Evolutionary conservation across 257 asterid genomes (phyloP).

Genomic region (Nicotiana benthamiana): DNA sequence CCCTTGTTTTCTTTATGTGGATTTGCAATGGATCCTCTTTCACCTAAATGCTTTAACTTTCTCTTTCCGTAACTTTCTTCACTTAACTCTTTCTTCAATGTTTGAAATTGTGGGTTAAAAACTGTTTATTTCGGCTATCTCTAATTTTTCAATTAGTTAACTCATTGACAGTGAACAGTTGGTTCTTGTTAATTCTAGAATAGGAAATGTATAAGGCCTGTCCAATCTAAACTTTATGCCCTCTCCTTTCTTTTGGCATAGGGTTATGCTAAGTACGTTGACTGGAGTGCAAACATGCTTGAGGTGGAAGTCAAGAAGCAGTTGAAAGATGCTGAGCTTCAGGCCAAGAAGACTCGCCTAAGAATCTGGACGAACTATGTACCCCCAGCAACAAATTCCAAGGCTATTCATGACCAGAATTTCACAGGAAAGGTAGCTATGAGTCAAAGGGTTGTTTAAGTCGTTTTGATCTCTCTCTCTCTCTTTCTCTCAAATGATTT

Average conservation of each 20-base stretch:
- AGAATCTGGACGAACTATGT: constrained; percentile 83
- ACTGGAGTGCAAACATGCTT: constrained; percentile 81
- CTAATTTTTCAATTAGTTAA: background rate
- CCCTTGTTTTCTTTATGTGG: background rate
- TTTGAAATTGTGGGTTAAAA: background rate
- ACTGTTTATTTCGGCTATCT: background rate
- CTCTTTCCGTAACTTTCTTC: background rate
- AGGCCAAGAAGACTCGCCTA: constrained; percentile 70
- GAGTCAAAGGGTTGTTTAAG: constrained; percentile 3
- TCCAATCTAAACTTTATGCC: background rate
- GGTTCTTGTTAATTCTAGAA: background rate
- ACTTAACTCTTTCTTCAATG: background rate
- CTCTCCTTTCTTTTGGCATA: constrained; percentile 16
- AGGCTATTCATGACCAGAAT: constrained; percentile 94
- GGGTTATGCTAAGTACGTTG: constrained; percentile 89
- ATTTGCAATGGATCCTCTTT: background rate
- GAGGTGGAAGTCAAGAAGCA: constrained; percentile 68
- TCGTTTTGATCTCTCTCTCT: background rate
- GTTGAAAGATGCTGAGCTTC: constrained; percentile 83
- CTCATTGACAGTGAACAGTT: background rate
- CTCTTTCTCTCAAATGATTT: background rate
- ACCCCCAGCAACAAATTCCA: constrained; percentile 78
- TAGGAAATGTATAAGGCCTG: background rate
- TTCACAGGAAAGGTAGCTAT: constrained; percentile 73
- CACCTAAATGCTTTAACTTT: background rate